Conservation (phyloP, 306 rosid genomes). For the Ceratonia siliqua region DNA sequence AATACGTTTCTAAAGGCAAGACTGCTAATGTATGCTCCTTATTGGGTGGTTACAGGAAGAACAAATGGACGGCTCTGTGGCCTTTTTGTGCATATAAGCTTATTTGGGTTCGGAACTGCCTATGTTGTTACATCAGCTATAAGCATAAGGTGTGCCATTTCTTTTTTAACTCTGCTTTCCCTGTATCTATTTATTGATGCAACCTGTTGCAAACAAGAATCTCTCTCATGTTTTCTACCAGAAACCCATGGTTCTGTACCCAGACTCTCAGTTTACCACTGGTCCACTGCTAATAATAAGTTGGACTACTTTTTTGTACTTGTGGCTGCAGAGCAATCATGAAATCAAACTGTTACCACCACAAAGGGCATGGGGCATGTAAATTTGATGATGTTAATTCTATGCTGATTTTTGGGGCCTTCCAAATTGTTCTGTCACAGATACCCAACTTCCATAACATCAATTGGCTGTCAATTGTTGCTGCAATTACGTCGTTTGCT, state of each 20-base stretch:
- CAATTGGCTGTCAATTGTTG: slow-evolving; percentile 71
- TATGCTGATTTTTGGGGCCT: slow-evolving; percentile 62
- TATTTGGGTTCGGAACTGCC: slow-evolving; percentile 57
- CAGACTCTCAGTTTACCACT: slow-evolving; percentile 17
- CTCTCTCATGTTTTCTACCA: not conserved
- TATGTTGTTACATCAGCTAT: slow-evolving; percentile 48
- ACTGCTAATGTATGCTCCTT: not conserved
- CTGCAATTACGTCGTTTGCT: slow-evolving; percentile 75
- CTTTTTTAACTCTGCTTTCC: not conserved
- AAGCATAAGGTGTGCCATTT: slow-evolving; percentile 46
- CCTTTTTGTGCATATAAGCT: slow-evolving; percentile 41
- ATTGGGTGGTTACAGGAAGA: slow-evolving; percentile 37
- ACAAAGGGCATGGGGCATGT: slow-evolving; percentile 41
- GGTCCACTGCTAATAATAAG: not conserved
- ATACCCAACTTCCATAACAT: slow-evolving; percentile 72
- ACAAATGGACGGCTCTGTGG: slow-evolving; percentile 33
- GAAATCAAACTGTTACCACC: slow-evolving; percentile 44
- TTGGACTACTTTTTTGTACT: not conserved
- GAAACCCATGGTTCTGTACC: not conserved
- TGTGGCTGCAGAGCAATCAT: slow-evolving; percentile 53
- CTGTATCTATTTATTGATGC: not conserved
- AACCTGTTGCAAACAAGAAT: slow-evolving; percentile 6
- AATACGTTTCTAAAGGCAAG: slow-evolving; percentile 8
- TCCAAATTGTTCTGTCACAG: slow-evolving; percentile 72
- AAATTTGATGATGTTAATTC: slow-evolving; percentile 35